Conservation (phyloP, 192 early-diverging fungal genomes). For the Umbelopsis sp. region DNA sequence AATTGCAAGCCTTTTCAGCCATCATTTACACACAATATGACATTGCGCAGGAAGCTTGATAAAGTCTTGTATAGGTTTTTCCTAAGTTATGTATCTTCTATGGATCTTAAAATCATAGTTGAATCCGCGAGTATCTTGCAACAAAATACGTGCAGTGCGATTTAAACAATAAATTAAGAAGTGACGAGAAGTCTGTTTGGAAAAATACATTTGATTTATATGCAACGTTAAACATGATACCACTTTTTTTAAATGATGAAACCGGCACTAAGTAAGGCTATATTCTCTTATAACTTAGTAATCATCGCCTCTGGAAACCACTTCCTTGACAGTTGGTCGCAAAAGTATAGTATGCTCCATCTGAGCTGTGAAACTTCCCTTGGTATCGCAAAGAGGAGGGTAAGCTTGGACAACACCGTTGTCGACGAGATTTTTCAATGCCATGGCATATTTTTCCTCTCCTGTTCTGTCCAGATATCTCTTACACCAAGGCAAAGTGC, state of each 20-base stretch:
- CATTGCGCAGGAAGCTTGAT: slow-evolving; percentile 9
- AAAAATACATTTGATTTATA: too few species aligned
- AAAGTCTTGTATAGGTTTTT: background rate
- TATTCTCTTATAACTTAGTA: background rate
- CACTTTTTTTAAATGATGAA: too few species aligned
- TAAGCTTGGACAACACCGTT: slow-evolving; percentile 80
- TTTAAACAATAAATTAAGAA: too few species aligned
- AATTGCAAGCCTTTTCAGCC: slow-evolving; percentile 77
- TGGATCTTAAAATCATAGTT: too few species aligned
- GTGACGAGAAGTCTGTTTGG: too few species aligned
- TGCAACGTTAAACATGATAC: too few species aligned
- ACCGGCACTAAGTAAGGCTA: too few species aligned
- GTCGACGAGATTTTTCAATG: slow-evolving; percentile 85
- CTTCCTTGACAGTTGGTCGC: slow-evolving; percentile 88
- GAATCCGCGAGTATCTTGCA: too few species aligned
- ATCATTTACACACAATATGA: slow-evolving; percentile 74
- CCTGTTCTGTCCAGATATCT: slow-evolving; percentile 94
- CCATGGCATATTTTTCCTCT: slow-evolving; percentile 87
- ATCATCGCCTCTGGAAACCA: slow-evolving; percentile 36
- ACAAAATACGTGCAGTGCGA: too few species aligned
- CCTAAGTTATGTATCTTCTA: too few species aligned
- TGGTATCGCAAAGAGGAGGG: slow-evolving; percentile 85
- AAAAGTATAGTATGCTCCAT: slow-evolving; percentile 95
- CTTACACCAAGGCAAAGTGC: slow-evolving; percentile 93
- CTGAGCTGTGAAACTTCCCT: slow-evolving; percentile 93